Percentiles rank a stretch among this genome's conserved stretches.
Evolutionary conservation across 23 red algal species (phyloP).

Genomic region (Gracilaria gracilis): DNA sequence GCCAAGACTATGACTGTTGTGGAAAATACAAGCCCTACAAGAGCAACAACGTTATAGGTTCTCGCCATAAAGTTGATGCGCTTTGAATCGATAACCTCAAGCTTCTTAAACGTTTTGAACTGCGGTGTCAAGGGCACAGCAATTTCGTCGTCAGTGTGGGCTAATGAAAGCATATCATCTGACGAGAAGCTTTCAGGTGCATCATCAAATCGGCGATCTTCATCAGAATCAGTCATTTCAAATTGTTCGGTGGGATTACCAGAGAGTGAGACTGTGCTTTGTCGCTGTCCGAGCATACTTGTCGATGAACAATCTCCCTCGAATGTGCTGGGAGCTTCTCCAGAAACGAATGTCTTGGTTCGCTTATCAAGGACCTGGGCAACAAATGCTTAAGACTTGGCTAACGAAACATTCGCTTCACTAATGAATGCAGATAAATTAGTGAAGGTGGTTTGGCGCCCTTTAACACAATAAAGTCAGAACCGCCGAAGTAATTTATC

Average conservation of each 20-base stretch:
- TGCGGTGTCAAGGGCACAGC: conserved; percentile 34
- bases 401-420: neutral
- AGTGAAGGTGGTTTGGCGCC: neutral
- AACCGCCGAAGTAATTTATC: neutral
- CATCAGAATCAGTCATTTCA: conserved; percentile 32
- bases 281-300: neutral
- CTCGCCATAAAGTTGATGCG: conserved; percentile 48
- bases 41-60: conserved; percentile 36
- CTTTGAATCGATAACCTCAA: conserved; percentile 60
- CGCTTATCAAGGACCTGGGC: neutral
- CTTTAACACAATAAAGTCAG: neutral
- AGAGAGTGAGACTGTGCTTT: neutral
- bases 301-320: neutral
- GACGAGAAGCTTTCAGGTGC: conserved; percentile 13
- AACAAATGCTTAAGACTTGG: neutral
- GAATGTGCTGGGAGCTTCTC: neutral
- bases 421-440: conserved; percentile 11
- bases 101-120: conserved; percentile 48
- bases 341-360: neutral
- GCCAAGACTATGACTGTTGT: conserved; percentile 39
- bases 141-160: conserved; percentile 42
- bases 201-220: conserved; percentile 22
- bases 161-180: conserved; percentile 63
- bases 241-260: neutral
- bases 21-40: conserved; percentile 34